Percentiles rank a stretch among this genome's conserved stretches.
phyloP scores from a whole-genome alignment of 2,329 filamentous ascomycete species.

The Beauveria sp. region DNA sequence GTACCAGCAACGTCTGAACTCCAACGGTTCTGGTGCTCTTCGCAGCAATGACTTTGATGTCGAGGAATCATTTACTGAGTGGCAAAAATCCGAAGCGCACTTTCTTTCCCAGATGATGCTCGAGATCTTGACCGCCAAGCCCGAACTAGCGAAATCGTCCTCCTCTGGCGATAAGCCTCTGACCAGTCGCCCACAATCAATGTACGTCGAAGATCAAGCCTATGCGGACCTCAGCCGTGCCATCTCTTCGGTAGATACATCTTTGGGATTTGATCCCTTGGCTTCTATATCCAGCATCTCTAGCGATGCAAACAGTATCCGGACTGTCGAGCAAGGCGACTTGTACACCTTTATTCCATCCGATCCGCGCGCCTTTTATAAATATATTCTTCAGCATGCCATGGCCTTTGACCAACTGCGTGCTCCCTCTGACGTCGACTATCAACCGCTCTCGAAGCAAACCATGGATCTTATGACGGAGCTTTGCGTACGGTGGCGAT shows the following conservation, averaged over 20 bases:
- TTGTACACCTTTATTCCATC: conserved; percentile 85
- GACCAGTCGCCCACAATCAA: conserved; percentile 40
- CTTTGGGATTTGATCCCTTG: conserved; percentile 53
- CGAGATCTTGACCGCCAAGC: conserved; percentile 78
- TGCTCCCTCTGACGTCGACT: conserved; percentile 40
- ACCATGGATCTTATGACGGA: conserved; percentile 80
- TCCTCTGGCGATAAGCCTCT: conserved; percentile 53
- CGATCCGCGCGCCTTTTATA: conserved; percentile 76
- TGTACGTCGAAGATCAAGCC: conserved; percentile 40
- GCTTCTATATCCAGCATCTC: conserved; percentile 61
- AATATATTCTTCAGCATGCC: conserved; percentile 70
- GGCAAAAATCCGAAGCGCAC: conserved; percentile 83
- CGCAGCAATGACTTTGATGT: conserved; percentile 81
- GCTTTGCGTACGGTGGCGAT: conserved; percentile 78
- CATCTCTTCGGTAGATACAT: conserved; percentile 36
- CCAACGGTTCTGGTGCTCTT: conserved; percentile 69
- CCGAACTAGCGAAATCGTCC: conserved; percentile 73
- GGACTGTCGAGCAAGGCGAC: conserved; percentile 50
- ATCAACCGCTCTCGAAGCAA: conserved; percentile 60
- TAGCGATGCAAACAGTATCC: conserved; percentile 45
- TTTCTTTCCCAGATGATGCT: conserved; percentile 91
- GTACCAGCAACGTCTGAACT: conserved; percentile 82
- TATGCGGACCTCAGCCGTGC: conserved; percentile 46
- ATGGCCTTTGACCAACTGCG: conserved; percentile 58
- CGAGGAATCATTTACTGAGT: conserved; percentile 79